phyloP scores from a whole-genome alignment of 106 monocot species.

The Allium fistulosum region DNA sequence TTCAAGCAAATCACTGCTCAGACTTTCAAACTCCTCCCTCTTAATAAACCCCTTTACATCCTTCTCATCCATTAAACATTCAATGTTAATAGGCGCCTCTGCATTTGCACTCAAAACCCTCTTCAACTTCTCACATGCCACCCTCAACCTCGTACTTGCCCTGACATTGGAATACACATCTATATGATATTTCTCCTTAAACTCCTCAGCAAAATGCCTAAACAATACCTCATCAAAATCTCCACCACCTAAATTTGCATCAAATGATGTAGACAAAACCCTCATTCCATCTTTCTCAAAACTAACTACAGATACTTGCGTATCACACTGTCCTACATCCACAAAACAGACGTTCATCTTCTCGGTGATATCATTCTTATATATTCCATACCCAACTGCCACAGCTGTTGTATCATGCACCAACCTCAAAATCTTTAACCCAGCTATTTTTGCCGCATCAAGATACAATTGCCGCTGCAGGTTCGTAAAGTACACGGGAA shows the following conservation, averaged over 20 bases:
- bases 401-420: slow-evolving; percentile 77
- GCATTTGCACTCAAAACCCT: slow-evolving; percentile 84
- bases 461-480: slow-evolving; percentile 60
- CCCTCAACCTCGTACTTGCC: slow-evolving; percentile 48
- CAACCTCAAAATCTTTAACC: slow-evolving; percentile 55
- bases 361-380: slow-evolving; percentile 31
- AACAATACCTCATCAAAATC: slow-evolving; percentile 88
- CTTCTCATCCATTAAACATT: slow-evolving; percentile 97
- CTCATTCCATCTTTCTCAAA: slow-evolving; percentile 49
- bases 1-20: slow-evolving; percentile 55
- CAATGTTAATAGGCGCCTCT: slow-evolving; percentile 63
- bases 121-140: slow-evolving; percentile 87
- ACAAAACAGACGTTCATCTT: slow-evolving; percentile 41
- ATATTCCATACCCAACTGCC: slow-evolving; percentile 78
- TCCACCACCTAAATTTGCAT: slow-evolving; percentile 67
- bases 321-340: slow-evolving; percentile 81
- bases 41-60: slow-evolving; percentile 84
- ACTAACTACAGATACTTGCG: slow-evolving; percentile 56
- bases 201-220: slow-evolving; percentile 44
- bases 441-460: slow-evolving; percentile 78
- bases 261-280: slow-evolving; percentile 58
- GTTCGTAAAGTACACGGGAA: slow-evolving; percentile 73
- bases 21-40: slow-evolving; percentile 83
- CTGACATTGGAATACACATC: slow-evolving; percentile 57
- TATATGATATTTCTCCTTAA: slow-evolving; percentile 52